Conservation (phyloP, 371 early-diverging fungal species). For the Choanephora cucurbitarum region DNA sequence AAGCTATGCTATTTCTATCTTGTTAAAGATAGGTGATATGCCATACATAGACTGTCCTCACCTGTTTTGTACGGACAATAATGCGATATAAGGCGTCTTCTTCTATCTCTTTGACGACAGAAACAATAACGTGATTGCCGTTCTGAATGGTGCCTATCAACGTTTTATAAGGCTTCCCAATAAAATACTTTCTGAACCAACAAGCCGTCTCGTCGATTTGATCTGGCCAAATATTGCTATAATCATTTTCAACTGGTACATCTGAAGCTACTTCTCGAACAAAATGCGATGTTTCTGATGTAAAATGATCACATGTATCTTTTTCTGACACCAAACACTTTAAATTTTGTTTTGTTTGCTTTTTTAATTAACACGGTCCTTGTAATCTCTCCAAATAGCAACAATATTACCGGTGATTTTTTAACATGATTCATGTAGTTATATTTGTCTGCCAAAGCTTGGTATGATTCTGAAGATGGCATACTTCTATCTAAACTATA, state of each 20-base stretch:
- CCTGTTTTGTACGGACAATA: conserved; percentile 40
- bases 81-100: conserved; percentile 29
- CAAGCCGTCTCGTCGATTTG: conserved; percentile 37
- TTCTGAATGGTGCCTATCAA: conserved; percentile 33
- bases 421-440: too few relatives aligned
- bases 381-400: too few relatives aligned
- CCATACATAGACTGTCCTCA: conserved; percentile 3
- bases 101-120: conserved; percentile 19
- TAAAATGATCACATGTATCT: too few relatives aligned
- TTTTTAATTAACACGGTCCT: too few relatives aligned
- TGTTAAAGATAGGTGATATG: background rate
- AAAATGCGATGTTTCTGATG: too few relatives aligned
- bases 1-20: conserved; percentile 18
- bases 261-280: too few relatives aligned
- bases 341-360: too few relatives aligned
- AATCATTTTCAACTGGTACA: background rate
- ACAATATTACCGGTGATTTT: too few relatives aligned
- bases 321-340: too few relatives aligned
- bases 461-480: too few relatives aligned
- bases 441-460: too few relatives aligned
- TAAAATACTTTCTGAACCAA: conserved; percentile 40
- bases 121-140: conserved; percentile 13
- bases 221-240: conserved; percentile 24
- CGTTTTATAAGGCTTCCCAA: conserved; percentile 39
- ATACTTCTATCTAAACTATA: too few relatives aligned